Evolutionary conservation across 495 filamentous ascomycete genomes (phyloP).

Genomic region (Penicillium antarcticum): DNA sequence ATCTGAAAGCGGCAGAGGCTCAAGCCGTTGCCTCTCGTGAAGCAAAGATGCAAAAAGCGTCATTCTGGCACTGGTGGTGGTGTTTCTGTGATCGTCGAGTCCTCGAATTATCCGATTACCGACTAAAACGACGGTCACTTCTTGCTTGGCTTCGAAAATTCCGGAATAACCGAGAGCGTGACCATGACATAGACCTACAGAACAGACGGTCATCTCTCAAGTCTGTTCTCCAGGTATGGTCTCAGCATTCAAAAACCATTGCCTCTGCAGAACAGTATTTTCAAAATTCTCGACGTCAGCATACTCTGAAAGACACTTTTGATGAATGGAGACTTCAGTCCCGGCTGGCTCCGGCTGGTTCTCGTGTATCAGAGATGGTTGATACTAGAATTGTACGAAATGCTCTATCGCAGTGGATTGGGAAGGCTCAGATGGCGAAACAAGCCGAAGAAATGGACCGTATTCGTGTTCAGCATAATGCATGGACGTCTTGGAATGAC

Average conservation of each 20-base stretch:
- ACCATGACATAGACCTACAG: slow-evolving; percentile 34
- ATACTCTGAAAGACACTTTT: slow-evolving; percentile 27
- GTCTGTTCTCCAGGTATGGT: slow-evolving; percentile 32
- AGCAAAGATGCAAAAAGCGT: slow-evolving; percentile 38
- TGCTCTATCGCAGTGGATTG: slow-evolving; percentile 51
- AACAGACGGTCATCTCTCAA: slow-evolving; percentile 25
- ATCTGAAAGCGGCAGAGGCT: slow-evolving; percentile 29
- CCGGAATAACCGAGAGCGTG: slow-evolving; percentile 40
- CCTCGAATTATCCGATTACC: slow-evolving; percentile 47
- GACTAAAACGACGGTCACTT: slow-evolving; percentile 45
- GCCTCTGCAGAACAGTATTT: slow-evolving; percentile 30
- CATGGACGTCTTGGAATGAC: slow-evolving; percentile 67
- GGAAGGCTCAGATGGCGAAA: slow-evolving; percentile 43
- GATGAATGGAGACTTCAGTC: slow-evolving; percentile 40
- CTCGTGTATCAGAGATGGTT: slow-evolving; percentile 43
- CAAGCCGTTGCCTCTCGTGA: slow-evolving; percentile 44
- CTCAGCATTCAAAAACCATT: slow-evolving; percentile 27
- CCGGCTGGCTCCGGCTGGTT: slow-evolving; percentile 46
- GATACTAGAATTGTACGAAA: slow-evolving; percentile 47
- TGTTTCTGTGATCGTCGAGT: slow-evolving; percentile 52
- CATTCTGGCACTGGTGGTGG: slow-evolving; percentile 58
- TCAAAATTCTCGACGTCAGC: slow-evolving; percentile 25
- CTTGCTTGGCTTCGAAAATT: slow-evolving; percentile 44
- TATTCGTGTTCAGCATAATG: slow-evolving; percentile 51
- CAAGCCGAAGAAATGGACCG: slow-evolving; percentile 55